Evolutionary conservation across 495 filamentous ascomycete genomes (phyloP).

Genomic region (Polyplosphaeria fusca): DNA sequence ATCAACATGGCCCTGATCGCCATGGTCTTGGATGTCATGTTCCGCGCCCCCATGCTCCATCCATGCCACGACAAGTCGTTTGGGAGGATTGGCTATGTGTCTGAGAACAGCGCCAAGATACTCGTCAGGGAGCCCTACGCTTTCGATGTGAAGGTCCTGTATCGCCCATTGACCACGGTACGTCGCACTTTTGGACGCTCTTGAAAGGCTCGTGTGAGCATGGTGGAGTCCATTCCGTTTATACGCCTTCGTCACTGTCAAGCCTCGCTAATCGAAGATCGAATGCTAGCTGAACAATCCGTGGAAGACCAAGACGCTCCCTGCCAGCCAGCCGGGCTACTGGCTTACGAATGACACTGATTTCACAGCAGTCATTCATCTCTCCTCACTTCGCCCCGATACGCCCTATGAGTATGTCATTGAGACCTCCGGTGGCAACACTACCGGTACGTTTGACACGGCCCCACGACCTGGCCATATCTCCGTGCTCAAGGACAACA

Average conservation of each 20-base stretch:
- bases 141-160: slow-evolving; percentile 64
- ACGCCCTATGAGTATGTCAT: slow-evolving; percentile 76
- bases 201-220: no score
- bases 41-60: slow-evolving; percentile 63
- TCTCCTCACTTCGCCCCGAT: slow-evolving; percentile 55
- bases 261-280: no score
- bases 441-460: slow-evolving; percentile 72
- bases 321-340: slow-evolving; percentile 50
- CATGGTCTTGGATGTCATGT: slow-evolving; percentile 70
- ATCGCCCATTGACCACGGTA: slow-evolving; percentile 46
- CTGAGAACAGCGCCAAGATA: slow-evolving; percentile 72
- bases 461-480: slow-evolving; percentile 62
- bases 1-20: slow-evolving; percentile 67
- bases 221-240: no score
- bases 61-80: slow-evolving; percentile 75
- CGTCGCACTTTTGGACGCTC: no score
- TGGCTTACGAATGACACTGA: slow-evolving; percentile 73
- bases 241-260: no score
- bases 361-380: slow-evolving; percentile 64
- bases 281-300: neutral
- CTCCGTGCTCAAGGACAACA: slow-evolving; percentile 46
- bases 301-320: slow-evolving; percentile 46
- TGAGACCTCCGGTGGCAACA: slow-evolving; percentile 61
- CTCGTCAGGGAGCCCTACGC: slow-evolving; percentile 79
- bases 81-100: slow-evolving; percentile 80